These are phyloP conservation scores for Tylopilus sp. DNA, from an alignment of 768 basidiomycete genomes.

Conservation along the genomic window DNA sequence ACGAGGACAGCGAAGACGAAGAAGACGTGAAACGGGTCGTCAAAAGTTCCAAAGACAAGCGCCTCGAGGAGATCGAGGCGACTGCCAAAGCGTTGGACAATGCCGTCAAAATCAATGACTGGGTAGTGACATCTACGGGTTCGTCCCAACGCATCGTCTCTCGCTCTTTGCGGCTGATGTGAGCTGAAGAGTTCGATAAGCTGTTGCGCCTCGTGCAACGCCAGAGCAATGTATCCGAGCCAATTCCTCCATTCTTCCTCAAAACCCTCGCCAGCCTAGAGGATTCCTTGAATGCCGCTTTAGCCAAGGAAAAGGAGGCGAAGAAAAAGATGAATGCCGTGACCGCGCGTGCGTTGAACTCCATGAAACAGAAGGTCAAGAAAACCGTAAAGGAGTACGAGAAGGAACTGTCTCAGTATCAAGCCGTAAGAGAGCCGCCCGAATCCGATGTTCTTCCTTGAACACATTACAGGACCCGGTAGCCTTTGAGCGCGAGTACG, in stretches of 20 bases:
- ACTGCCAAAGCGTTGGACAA: conserved; percentile 92
- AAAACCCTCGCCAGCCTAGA: conserved; percentile 76
- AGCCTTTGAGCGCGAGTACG: conserved; percentile 77
- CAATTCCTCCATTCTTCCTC: conserved; percentile 83
- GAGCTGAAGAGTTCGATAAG: conserved; percentile 88
- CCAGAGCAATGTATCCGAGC: conserved; percentile 81
- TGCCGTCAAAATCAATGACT: conserved; percentile 93
- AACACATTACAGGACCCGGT: conserved; percentile 69
- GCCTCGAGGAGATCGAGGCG: conserved; percentile 92
- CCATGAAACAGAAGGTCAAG: conserved; percentile 98
- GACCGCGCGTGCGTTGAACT: conserved; percentile 90
- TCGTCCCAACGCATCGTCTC: conserved; percentile 20
- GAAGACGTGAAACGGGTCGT: conserved; percentile 70
- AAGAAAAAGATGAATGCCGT: conserved; percentile 96
- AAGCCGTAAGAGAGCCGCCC: conserved; percentile 50
- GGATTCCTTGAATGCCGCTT: conserved; percentile 62
- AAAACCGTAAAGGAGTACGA: conserved; percentile 91
- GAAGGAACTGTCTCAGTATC: conserved; percentile 71
- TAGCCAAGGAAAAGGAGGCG: conserved; percentile 83
- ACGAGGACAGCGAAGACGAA: conserved; percentile 58
- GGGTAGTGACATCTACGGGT: conserved; percentile 91
- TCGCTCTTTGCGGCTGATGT: conserved; percentile 5
- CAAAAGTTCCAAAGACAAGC: conserved; percentile 85
- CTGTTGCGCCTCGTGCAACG: conserved; percentile 85
- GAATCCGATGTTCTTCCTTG: not conserved